A percentile compares a stretch with the other conserved stretches of the same genome.
phyloP scores from a whole-genome alignment of 73 alveolate genomes.

The Tetrahymena borealis region DNA sequence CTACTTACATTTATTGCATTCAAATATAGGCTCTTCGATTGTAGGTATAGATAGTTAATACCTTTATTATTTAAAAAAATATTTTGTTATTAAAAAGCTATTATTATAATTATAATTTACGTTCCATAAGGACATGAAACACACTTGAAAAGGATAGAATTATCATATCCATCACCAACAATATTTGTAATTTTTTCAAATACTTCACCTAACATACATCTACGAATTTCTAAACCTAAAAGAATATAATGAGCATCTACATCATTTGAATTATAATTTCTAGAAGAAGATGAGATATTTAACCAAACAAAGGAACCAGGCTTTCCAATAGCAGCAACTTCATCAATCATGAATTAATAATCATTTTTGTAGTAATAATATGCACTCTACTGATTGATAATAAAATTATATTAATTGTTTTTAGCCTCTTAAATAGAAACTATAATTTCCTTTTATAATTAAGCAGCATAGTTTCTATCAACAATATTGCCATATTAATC shows the following conservation, averaged over 20 bases:
- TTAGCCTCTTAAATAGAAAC: neutral
- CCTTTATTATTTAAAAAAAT: neutral
- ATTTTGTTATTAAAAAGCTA: neutral
- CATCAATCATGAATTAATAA: neutral
- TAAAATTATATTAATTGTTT: neutral
- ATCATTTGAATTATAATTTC: neutral
- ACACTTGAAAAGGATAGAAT: neutral
- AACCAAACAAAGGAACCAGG: neutral
- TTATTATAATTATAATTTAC: neutral
- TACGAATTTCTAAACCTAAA: neutral
- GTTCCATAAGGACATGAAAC: neutral
- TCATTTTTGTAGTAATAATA: neutral
- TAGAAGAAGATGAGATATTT: neutral
- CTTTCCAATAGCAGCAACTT: neutral
- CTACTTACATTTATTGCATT: neutral
- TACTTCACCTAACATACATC: neutral
- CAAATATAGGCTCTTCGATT: neutral
- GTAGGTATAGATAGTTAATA: neutral
- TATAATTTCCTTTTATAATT: neutral
- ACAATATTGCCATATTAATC: neutral
- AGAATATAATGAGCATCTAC: neutral
- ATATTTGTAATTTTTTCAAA: neutral
- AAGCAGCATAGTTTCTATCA: neutral
- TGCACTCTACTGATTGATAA: neutral
- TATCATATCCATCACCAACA: neutral